These are phyloP conservation scores for Suhomyces prunicola DNA, from an alignment of 805 yeast species.

Conservation along the genomic window DNA sequence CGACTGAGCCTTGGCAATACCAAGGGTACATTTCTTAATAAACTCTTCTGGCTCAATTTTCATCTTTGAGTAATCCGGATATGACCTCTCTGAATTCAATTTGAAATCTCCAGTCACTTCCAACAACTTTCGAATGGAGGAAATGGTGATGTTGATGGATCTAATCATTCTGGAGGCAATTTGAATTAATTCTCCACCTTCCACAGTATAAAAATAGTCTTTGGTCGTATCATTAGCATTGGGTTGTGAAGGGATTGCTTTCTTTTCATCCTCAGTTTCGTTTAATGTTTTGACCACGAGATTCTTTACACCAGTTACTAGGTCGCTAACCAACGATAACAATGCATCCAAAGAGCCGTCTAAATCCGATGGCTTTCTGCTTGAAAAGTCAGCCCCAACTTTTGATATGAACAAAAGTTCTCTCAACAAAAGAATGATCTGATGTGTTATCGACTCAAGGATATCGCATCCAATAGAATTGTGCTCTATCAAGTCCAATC, in stretches of 20 bases:
- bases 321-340: conserved; percentile 57
- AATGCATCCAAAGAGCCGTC: conserved; percentile 54
- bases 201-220: conserved; percentile 55
- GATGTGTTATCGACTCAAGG: conserved; percentile 64
- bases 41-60: conserved; percentile 59
- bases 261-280: conserved; percentile 35
- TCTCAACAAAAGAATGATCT: conserved; percentile 58
- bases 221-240: background rate
- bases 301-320: conserved; percentile 61
- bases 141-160: conserved; percentile 47
- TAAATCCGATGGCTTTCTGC: conserved; percentile 40
- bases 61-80: conserved; percentile 61
- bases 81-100: conserved; percentile 55
- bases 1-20: conserved; percentile 45
- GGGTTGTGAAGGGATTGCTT: conserved; percentile 3
- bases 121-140: conserved; percentile 49
- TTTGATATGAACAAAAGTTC: conserved; percentile 63
- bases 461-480: conserved; percentile 67
- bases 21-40: conserved; percentile 58
- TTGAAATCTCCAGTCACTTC: conserved; percentile 65
- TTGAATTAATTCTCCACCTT: conserved; percentile 63
- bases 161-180: conserved; percentile 60
- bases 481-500: conserved; percentile 74
- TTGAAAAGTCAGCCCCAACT: conserved; percentile 39
- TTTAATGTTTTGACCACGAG: conserved; percentile 55